These are phyloP conservation scores for Diophrys appendiculata DNA, from an alignment of 73 alveolate genomes.

Conservation along the genomic window DNA sequence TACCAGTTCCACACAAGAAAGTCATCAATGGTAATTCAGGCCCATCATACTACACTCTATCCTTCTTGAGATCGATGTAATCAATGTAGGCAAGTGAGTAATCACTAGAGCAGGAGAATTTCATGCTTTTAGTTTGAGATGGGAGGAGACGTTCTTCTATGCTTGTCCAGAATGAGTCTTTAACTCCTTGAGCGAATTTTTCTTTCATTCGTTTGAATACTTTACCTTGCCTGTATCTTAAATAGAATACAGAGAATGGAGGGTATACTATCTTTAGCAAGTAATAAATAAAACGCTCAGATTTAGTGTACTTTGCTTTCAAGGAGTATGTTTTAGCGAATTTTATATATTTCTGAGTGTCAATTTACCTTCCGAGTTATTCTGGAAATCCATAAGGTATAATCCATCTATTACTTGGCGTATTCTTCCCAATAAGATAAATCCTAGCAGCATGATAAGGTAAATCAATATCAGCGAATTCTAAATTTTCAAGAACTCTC, in stretches of 20 bases:
- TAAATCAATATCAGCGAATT: conserved; percentile 18
- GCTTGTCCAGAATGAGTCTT: conserved; percentile 12
- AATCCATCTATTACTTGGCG: conserved; percentile 12
- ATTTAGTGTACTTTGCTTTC: not conserved
- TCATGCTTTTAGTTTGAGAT: not conserved
- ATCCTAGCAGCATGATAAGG: conserved; percentile 15
- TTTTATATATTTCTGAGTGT: not conserved
- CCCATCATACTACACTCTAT: conserved; percentile 41
- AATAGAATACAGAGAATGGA: conserved; percentile 6
- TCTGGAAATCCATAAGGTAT: conserved; percentile 5
- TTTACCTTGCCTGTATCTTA: not conserved
- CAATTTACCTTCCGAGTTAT: not conserved
- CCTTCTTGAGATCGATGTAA: conserved; percentile 47
- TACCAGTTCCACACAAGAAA: conserved; percentile 48
- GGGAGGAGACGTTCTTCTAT: conserved; percentile 4
- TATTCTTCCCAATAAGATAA: conserved; percentile 8
- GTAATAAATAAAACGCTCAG: conserved; percentile 16
- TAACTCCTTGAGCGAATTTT: not conserved
- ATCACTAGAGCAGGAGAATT: conserved; percentile 37
- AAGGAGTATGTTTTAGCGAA: conserved; percentile 2
- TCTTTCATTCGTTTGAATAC: not conserved
- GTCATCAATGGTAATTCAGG: conserved; percentile 47
- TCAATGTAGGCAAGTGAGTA: conserved; percentile 56
- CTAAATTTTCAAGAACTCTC: not conserved
- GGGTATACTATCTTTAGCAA: conserved; percentile 30